These are phyloP conservation scores for Boletellus sp. DNA, from an alignment of 1,284 basidiomycete species.

Conservation along the genomic window DNA sequence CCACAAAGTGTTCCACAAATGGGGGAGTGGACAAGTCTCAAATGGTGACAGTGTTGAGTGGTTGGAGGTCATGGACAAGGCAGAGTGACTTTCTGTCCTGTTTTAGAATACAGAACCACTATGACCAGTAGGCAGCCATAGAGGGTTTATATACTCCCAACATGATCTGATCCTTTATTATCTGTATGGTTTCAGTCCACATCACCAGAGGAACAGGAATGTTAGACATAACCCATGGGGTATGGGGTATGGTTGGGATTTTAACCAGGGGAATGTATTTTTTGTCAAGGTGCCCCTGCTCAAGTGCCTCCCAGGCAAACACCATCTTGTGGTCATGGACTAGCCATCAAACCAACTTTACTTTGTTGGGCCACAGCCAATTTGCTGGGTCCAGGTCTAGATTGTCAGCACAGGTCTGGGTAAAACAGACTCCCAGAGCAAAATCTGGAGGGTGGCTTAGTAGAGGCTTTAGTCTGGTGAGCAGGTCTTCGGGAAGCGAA, in stretches of 20 bases:
- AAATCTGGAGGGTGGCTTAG: background rate
- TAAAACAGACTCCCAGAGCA: background rate
- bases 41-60: conserved; percentile 30
- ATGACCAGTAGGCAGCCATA: too few relatives aligned
- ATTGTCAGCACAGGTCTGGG: background rate
- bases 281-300: conserved; percentile 13
- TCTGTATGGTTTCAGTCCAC: too few relatives aligned
- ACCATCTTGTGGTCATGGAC: too few relatives aligned
- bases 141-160: too few relatives aligned
- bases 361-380: background rate
- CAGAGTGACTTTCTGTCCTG: too few relatives aligned
- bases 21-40: conserved; percentile 12
- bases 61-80: conserved; percentile 29
- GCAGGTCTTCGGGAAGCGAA: accelerated
- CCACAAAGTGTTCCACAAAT: conserved; percentile 12
- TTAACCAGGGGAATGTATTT: conserved; percentile 14
- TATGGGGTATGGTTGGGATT: conserved; percentile 18
- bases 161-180: too few relatives aligned
- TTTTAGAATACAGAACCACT: too few relatives aligned
- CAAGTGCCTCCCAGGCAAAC: too few relatives aligned
- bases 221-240: conserved; percentile 15
- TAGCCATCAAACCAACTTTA: too few relatives aligned
- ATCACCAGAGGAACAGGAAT: too few relatives aligned
- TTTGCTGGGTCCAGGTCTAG: background rate
- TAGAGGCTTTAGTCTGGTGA: background rate